Conservation (phyloP, 208 protist species). For the Borovskyia barvae region DNA sequence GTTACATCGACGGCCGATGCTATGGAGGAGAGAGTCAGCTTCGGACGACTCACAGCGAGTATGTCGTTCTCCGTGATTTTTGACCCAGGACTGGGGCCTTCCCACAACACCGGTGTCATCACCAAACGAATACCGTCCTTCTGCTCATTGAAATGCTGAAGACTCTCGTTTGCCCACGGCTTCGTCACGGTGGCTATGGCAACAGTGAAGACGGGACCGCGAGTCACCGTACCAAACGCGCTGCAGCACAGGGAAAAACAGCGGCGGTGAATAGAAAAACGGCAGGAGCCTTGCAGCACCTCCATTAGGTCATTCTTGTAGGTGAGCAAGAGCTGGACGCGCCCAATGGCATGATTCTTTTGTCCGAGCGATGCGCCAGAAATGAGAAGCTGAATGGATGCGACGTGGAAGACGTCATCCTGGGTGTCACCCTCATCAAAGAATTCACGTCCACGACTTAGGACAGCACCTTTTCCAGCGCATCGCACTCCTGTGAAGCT, state of each 20-base stretch:
- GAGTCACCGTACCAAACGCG: slow-evolving; percentile 33
- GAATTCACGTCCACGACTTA: slow-evolving; percentile 4
- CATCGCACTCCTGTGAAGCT: too few species aligned
- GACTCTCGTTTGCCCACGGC: slow-evolving; percentile 51
- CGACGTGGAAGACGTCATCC: slow-evolving; percentile 35
- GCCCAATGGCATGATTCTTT: slow-evolving; percentile 56
- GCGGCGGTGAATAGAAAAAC: slow-evolving; percentile 50
- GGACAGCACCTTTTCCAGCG: too few species aligned
- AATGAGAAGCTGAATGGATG: slow-evolving; percentile 40
- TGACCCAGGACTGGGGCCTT: slow-evolving; percentile 44
- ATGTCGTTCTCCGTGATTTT: slow-evolving; percentile 61
- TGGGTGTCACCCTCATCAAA: slow-evolving; percentile 12
- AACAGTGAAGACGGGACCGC: slow-evolving; percentile 66
- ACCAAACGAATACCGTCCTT: slow-evolving; percentile 56
- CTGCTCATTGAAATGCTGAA: slow-evolving; percentile 45
- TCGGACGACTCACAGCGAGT: slow-evolving; percentile 49
- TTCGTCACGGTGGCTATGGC: slow-evolving; percentile 43
- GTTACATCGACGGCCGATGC: background rate
- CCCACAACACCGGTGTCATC: slow-evolving; percentile 60
- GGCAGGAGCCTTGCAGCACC: slow-evolving; percentile 60
- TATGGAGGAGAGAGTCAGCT: background rate
- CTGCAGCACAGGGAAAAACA: slow-evolving; percentile 68
- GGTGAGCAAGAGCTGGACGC: slow-evolving; percentile 59
- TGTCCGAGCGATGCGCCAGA: slow-evolving; percentile 60
- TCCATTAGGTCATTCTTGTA: slow-evolving; percentile 65